Conservation (phyloP, 1,284 basidiomycete species). For the Cystobasidium slooffiae region DNA sequence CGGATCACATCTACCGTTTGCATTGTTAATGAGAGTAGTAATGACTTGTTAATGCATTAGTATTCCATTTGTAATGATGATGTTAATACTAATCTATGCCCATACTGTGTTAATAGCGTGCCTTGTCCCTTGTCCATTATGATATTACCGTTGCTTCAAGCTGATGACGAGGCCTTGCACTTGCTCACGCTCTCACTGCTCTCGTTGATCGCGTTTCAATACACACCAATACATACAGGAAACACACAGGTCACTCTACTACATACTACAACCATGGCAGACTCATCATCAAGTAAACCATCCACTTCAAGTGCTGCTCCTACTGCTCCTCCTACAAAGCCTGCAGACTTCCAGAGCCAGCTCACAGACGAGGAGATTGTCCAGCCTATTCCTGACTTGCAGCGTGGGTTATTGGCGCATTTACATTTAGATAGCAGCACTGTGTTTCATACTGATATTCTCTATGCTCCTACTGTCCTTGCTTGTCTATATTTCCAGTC, state of each 20-base stretch:
- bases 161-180: constrained; percentile 15
- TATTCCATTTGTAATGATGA: background rate
- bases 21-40: background rate
- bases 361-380: constrained; percentile 66
- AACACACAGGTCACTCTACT: background rate
- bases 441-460: constrained; percentile 60
- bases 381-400: constrained; percentile 82
- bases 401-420: constrained; percentile 78
- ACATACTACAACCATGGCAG: background rate
- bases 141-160: background rate
- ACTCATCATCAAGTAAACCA: constrained; percentile 17
- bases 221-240: background rate
- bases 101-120: background rate
- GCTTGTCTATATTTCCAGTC: background rate
- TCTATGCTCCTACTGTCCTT: background rate
- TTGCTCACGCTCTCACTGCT: background rate
- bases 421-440: constrained; percentile 67
- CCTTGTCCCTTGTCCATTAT: background rate
- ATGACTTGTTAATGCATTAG: background rate
- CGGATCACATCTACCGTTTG: background rate
- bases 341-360: constrained; percentile 3
- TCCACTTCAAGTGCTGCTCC: background rate
- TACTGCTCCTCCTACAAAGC: background rate
- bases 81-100: background rate
- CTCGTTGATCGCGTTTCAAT: background rate